phyloP scores from a whole-genome alignment of 805 yeast genomes.

The Saccharomyces paradoxus region DNA sequence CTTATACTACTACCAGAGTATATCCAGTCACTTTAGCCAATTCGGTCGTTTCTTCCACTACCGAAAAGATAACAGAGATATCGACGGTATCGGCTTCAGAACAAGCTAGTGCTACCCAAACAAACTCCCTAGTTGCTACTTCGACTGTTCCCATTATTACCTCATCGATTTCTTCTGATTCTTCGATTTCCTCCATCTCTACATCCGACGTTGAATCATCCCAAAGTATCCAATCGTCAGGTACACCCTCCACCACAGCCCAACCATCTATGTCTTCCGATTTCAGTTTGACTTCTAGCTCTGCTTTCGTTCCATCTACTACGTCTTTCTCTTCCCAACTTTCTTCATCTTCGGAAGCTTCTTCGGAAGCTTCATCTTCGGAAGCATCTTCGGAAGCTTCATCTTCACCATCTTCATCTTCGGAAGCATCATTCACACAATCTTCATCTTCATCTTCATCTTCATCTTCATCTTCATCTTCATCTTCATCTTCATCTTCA shows the following conservation, averaged over 20 bases:
- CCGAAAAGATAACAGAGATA: conserved; percentile 21
- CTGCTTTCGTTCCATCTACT: not conserved
- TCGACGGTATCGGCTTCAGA: conserved; percentile 13
- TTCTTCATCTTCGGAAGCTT: conserved; percentile 3
- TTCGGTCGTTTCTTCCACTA: conserved; percentile 22
- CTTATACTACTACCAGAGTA: conserved; percentile 29
- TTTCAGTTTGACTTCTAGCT: not conserved
- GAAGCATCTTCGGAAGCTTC: conserved; percentile 3
- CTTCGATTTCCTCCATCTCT: conserved; percentile 8
- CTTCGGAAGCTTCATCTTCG: not conserved
- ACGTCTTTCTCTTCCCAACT: not conserved
- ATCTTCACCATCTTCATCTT: not conserved
- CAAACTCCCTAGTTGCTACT: conserved; percentile 6
- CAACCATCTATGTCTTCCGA: not conserved
- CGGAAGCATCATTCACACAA: no score
- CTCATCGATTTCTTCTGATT: conserved; percentile 7
- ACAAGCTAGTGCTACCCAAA: not conserved
- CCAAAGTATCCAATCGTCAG: not conserved
- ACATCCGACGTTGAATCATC: conserved; percentile 1
- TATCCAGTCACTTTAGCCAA: conserved; percentile 23
- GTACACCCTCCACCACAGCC: not conserved
- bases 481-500: conserved; percentile 6
- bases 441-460: conserved; percentile 3
- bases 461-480: not conserved
- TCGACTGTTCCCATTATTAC: conserved; percentile 30